Base-by-base conservation (phyloP, 2,329 filamentous ascomycete genomes). In the Colletotrichum sp. region DNA sequence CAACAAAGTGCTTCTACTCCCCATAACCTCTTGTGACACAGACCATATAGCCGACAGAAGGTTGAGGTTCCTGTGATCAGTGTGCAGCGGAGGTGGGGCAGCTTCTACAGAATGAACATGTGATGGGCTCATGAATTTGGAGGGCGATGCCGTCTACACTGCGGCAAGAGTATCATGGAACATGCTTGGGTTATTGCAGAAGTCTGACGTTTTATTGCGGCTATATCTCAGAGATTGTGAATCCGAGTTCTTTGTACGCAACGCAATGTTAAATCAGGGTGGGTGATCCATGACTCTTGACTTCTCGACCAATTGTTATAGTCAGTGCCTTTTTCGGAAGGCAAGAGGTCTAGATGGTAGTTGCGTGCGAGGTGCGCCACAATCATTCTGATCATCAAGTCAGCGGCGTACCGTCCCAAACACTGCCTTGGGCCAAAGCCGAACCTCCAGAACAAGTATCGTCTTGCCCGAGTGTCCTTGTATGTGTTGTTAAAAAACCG, bases 371-470 rank as follows among this genome's bases (percentile, higher is more conserved):
- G 44, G 34, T 67, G 44, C 5, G 65, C 28, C 28, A 67, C 44
- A 15, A 30, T 55, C 18, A 32, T 57, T 44, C 65, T 55, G 62
- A 86, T 80, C 2, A 86, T 80, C 30, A 83, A n/a, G 67, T 88
- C 86, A 5, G 83, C 84, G 2, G 86, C 77, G 75, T 85, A 83
- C 76, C 85, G 86, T 1, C 87, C 87, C 78, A 89, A 76, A 72
- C 87, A 89, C 71, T 85, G 82, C 32, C 86, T 78, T 0, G 86
- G 85, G 1, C 87, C 87, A 74, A 88, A 88, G 0, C 87, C 87
- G 78, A 87, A 89, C 5, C 86, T 80, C 87, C 86, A 88, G 62
- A 83, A 85, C 5, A 82, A 77, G 77, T 88, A 88, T 13, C 87
- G 77, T 59, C 76, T 32, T 28, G 81, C 79, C 72, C 69, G 13